Conservation (phyloP, 352 stramenopile species). For the Pythium myriotylum region DNA sequence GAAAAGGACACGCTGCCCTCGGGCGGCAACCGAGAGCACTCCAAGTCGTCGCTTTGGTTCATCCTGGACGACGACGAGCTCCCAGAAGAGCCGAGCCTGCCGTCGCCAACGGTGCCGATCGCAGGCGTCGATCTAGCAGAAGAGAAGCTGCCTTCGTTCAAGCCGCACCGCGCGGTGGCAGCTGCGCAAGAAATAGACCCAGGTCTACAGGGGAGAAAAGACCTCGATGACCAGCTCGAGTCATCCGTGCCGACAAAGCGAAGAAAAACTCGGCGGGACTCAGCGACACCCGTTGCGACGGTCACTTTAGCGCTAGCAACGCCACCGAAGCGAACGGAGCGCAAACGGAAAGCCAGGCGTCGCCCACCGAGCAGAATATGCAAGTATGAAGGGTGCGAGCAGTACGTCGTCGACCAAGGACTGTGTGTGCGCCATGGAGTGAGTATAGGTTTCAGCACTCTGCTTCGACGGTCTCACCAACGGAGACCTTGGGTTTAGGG, state of each 20-base stretch:
- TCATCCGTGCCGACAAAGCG: constrained; percentile 5
- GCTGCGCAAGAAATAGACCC: not conserved
- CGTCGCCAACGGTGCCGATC: not conserved
- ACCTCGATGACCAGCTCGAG: constrained; percentile 5
- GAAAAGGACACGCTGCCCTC: constrained; percentile 15
- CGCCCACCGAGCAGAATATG: constrained; percentile 67
- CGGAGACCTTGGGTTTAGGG: constrained; percentile 31
- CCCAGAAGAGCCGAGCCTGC: constrained; percentile 2
- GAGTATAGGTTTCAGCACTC: constrained; percentile 14
- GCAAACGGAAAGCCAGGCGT: constrained; percentile 49
- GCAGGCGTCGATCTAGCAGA: not conserved
- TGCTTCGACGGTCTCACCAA: not conserved
- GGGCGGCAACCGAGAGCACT: constrained; percentile 3
- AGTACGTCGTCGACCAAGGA: constrained; percentile 82
- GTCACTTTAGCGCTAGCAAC: not conserved
- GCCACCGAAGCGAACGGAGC: constrained; percentile 36
- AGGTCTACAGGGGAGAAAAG: not conserved
- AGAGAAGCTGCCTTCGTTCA: constrained; percentile 4
- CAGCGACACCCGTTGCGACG: constrained; percentile 5
- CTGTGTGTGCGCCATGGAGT: constrained; percentile 76
- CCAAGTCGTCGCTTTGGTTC: constrained; percentile 75
- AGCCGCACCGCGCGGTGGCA: not conserved
- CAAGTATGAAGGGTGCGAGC: constrained; percentile 71
- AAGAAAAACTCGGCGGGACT: constrained; percentile 1
- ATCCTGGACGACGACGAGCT: constrained; percentile 59